These are phyloP conservation scores for Knoxia roxburghii DNA, from an alignment of 257 asterid genomes.

Conservation along the genomic window DNA sequence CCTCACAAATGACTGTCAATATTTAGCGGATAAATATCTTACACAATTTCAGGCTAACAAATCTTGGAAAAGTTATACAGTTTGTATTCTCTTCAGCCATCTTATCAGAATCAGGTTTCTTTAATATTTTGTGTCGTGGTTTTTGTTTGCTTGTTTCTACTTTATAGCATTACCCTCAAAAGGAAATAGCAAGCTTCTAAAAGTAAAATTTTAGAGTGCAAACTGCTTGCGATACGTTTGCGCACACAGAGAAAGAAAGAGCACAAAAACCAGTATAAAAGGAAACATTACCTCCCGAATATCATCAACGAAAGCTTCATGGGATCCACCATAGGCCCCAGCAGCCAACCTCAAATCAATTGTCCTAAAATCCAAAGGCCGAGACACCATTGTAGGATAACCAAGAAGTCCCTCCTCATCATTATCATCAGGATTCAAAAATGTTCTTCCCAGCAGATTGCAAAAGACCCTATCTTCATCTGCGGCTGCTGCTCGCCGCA, in stretches of 20 bases:
- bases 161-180: not conserved
- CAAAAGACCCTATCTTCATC: conserved; percentile 82
- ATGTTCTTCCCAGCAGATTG: conserved; percentile 75
- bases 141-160: not conserved
- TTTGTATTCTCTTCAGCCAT: not conserved
- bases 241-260: not conserved
- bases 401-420: conserved; percentile 90
- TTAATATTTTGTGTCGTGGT: not conserved
- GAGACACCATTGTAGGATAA: conserved; percentile 85
- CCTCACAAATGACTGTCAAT: not conserved
- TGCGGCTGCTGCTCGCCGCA: conserved; percentile 59
- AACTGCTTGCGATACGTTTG: not conserved
- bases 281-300: conserved; percentile 71
- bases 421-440: conserved; percentile 58
- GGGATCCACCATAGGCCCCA: conserved; percentile 86
- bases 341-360: conserved; percentile 89
- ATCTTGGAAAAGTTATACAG: not conserved
- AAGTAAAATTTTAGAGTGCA: not conserved
- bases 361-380: conserved; percentile 88
- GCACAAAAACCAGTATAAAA: not conserved
- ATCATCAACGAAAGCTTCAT: conserved; percentile 85
- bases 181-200: not conserved
- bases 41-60: not conserved
- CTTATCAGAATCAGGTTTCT: not conserved
- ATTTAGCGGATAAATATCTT: conserved; percentile 1